Conservation (phyloP, 2,329 filamentous ascomycete species). For the Fusarium stilboides region DNA sequence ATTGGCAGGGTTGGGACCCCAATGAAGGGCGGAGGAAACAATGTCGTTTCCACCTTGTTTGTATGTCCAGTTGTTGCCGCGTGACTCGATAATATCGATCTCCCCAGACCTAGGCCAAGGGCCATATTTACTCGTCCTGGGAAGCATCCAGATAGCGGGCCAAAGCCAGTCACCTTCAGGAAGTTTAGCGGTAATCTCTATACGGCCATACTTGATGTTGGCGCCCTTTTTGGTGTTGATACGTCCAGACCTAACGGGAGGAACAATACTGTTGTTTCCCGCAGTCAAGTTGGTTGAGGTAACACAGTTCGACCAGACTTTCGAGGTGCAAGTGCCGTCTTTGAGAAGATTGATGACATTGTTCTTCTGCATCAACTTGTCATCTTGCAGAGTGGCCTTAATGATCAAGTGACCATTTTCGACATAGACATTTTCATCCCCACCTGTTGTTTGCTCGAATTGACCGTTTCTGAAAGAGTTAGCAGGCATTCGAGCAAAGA, state of each 20-base stretch:
- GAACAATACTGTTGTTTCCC: constrained; percentile 81
- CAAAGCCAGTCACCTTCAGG: constrained; percentile 88
- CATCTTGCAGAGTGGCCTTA: constrained; percentile 83
- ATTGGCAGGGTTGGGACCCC: constrained; percentile 80
- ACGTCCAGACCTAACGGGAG: constrained; percentile 83
- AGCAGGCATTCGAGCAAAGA: neutral
- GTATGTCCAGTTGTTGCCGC: constrained; percentile 87
- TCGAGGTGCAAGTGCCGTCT: constrained; percentile 78
- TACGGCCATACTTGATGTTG: constrained; percentile 83
- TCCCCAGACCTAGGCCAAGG: constrained; percentile 85
- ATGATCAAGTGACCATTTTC: constrained; percentile 79
- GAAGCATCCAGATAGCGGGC: constrained; percentile 95
- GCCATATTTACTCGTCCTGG: constrained; percentile 79
- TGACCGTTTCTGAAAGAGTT: constrained; percentile 76
- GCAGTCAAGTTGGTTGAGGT: constrained; percentile 79
- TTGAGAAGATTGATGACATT: constrained; percentile 77
- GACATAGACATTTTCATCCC: constrained; percentile 82
- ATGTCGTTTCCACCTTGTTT: constrained; percentile 85
- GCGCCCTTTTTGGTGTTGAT: constrained; percentile 81
- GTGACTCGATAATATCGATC: constrained; percentile 86
- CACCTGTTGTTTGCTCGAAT: constrained; percentile 82
- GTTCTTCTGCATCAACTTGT: constrained; percentile 74
- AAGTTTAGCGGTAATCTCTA: constrained; percentile 84
- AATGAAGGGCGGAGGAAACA: constrained; percentile 84
- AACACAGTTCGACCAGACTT: constrained; percentile 70